phyloP scores from a whole-genome alignment of 768 basidiomycete species.

The Hortiboletus campestris region DNA sequence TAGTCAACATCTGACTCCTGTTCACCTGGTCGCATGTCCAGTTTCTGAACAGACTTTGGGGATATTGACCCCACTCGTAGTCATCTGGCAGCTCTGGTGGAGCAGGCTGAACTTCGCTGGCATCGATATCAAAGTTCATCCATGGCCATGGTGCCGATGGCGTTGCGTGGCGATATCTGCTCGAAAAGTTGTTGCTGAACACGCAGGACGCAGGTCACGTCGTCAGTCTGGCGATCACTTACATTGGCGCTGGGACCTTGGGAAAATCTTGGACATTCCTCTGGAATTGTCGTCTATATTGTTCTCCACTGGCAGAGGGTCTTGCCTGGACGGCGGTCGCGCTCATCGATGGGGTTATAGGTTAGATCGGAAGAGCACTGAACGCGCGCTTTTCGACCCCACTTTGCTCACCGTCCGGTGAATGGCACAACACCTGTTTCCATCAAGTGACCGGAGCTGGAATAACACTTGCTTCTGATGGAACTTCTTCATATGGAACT shows the following conservation, averaged over 20 bases:
- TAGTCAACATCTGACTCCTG: conserved; percentile 34
- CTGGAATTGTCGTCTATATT: neutral
- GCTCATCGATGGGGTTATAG: conserved; percentile 5
- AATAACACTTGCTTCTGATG: conserved; percentile 6
- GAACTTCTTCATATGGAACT: conserved; percentile 14
- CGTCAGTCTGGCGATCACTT: neutral
- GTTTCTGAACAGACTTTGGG: conserved; percentile 50
- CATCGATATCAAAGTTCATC: conserved; percentile 29
- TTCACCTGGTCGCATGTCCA: conserved; percentile 48
- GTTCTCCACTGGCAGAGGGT: neutral
- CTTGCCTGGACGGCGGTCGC: neutral
- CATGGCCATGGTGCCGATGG: conserved; percentile 43
- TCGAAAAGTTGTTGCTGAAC: neutral
- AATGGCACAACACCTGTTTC: conserved; percentile 2
- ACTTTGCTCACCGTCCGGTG: neutral
- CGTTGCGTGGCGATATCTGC: conserved; percentile 34
- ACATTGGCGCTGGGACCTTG: conserved; percentile 24
- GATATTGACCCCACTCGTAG: conserved; percentile 40
- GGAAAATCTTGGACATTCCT: neutral
- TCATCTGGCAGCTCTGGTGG: neutral
- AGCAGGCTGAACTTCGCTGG: neutral
- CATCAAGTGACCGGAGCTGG: conserved; percentile 13
- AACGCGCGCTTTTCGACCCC: neutral
- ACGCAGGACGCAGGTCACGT: too few relatives aligned
- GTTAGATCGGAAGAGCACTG: neutral